Conservation (phyloP, 768 basidiomycete genomes). For the Coprinellus micaceus region DNA sequence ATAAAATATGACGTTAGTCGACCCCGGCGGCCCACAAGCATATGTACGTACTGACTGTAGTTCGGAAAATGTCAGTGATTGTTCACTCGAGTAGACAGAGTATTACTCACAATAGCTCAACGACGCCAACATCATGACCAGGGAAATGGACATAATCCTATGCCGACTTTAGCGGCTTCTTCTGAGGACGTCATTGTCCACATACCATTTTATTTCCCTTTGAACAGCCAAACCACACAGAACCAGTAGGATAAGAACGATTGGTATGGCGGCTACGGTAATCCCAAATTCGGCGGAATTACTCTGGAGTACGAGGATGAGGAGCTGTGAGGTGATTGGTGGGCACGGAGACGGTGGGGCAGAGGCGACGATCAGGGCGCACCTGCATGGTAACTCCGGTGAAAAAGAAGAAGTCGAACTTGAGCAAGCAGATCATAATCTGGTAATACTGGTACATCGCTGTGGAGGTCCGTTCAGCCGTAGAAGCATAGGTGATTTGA, state of each 20-base stretch:
- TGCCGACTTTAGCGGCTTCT: not conserved
- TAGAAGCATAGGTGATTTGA: not conserved
- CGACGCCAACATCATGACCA: constrained; percentile 76
- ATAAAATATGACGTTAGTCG: no score
- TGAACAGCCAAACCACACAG: constrained; percentile 69
- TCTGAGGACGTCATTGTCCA: not conserved
- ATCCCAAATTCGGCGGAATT: constrained; percentile 76
- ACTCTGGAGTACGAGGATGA: constrained; percentile 67
- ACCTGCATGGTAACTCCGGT: constrained; percentile 88
- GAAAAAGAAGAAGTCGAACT: constrained; percentile 89
- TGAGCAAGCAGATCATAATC: constrained; percentile 81
- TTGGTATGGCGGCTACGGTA: constrained; percentile 79
- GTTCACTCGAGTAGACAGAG: not conserved
- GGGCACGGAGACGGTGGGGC: not conserved
- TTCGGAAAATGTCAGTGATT: not conserved
- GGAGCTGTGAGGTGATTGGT: constrained; percentile 45
- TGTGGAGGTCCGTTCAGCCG: constrained; percentile 25
- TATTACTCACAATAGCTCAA: constrained; percentile 66
- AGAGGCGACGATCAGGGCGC: not conserved
- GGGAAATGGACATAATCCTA: constrained; percentile 70
- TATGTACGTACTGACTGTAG: constrained; percentile 40
- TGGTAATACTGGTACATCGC: constrained; percentile 90
- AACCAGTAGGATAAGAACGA: constrained; percentile 65
- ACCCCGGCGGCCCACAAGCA: no score
- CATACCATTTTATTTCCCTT: constrained; percentile 76